Evolutionary conservation across 805 yeast species (phyloP).

Genomic region (Candida sithepensis): DNA sequence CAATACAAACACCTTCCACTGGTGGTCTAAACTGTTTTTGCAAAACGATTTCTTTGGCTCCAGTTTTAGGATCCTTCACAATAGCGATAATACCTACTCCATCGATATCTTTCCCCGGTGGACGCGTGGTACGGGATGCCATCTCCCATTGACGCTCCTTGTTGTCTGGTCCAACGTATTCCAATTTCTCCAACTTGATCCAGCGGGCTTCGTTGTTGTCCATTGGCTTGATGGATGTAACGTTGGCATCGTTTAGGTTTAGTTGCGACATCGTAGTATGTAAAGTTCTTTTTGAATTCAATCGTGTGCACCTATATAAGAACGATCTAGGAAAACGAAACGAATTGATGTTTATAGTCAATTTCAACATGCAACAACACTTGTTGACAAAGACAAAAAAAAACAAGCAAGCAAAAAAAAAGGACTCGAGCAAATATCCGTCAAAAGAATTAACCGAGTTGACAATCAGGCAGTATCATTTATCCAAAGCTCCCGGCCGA

Average conservation of each 20-base stretch:
- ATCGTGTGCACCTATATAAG: not conserved
- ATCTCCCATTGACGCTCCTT: constrained; percentile 80
- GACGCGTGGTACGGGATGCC: constrained; percentile 77
- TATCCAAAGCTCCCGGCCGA: too few species aligned
- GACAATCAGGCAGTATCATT: too few species aligned
- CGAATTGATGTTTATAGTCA: not conserved
- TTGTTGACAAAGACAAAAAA: too few species aligned
- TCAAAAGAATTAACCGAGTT: too few species aligned
- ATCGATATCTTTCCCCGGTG: constrained; percentile 60
- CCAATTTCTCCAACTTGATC: constrained; percentile 63
- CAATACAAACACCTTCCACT: constrained; percentile 80
- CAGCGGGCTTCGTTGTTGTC: constrained; percentile 51
- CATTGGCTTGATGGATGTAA: constrained; percentile 30
- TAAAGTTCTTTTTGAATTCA: constrained; percentile 6
- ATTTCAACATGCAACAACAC: not conserved
- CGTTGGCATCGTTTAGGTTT: constrained; percentile 29
- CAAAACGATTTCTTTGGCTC: constrained; percentile 44
- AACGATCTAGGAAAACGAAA: too few species aligned
- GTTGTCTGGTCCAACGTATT: constrained; percentile 73
- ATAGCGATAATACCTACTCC: constrained; percentile 90
- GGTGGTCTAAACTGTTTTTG: constrained; percentile 96
- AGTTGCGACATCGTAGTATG: constrained; percentile 7
- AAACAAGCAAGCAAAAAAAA: too few species aligned
- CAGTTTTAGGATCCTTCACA: constrained; percentile 41
- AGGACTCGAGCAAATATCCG: too few species aligned